Evolutionary conservation across 129 eudicot species (phyloP).

Genomic region (Flaveria trinervia): DNA sequence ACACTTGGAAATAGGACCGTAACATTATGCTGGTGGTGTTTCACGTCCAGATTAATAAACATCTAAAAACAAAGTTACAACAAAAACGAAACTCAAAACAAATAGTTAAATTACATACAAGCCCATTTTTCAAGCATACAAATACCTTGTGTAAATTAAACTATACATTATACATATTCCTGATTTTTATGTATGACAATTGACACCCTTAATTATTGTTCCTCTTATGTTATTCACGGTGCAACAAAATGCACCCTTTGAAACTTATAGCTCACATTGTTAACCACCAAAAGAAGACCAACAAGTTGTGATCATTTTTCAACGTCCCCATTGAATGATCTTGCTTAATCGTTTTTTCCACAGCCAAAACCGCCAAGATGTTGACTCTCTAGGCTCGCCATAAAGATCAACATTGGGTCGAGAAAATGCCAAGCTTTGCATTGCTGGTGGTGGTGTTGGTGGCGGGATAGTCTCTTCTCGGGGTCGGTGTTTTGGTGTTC

Average conservation of each 20-base stretch:
- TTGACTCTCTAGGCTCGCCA: constrained; percentile 30
- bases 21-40: too few relatives aligned
- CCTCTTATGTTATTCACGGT: constrained; percentile 13
- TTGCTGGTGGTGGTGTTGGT: constrained; percentile 68
- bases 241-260: constrained; percentile 10
- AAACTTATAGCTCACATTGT: constrained; percentile 20
- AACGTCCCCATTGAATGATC: constrained; percentile 32
- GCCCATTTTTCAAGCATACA: constrained; percentile 3
- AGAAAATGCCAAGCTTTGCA: constrained; percentile 54
- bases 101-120: constrained; percentile 13
- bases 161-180: not conserved
- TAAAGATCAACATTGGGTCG: constrained; percentile 38
- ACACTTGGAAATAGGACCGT: too few relatives aligned
- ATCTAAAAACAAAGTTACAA: not conserved
- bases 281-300: constrained; percentile 19
- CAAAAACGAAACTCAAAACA: not conserved
- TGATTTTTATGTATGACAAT: not conserved
- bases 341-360: constrained; percentile 49
- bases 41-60: not conserved
- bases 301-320: constrained; percentile 11
- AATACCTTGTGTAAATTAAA: constrained; percentile 18
- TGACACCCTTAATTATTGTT: constrained; percentile 28
- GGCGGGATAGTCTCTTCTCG: constrained; percentile 56
- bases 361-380: constrained; percentile 37
- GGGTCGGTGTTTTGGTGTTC: constrained; percentile 62